These are phyloP conservation scores for Zygnema cylindricum DNA, from an alignment of 139 green algal genomes.

Conservation along the genomic window DNA sequence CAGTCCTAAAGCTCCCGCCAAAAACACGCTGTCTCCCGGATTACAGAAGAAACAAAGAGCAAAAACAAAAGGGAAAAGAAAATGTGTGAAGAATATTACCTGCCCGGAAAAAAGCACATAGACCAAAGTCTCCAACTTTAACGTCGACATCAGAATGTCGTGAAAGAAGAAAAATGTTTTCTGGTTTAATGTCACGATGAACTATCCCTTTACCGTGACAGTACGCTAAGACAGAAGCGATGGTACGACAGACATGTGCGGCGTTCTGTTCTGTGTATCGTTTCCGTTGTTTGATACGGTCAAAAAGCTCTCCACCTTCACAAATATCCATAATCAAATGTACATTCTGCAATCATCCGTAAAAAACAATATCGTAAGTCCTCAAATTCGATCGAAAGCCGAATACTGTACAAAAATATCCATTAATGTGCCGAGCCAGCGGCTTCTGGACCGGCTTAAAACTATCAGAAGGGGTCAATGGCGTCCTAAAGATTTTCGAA, in stretches of 20 bases:
- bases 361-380: no score
- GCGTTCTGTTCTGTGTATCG: constrained; percentile 48
- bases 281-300: constrained; percentile 42
- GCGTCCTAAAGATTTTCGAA: no score
- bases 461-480: no score
- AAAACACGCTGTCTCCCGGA: neutral
- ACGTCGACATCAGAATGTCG: constrained; percentile 79
- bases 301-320: constrained; percentile 54
- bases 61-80: neutral
- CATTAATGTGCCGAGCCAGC: no score
- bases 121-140: constrained; percentile 94
- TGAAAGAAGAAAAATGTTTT: constrained; percentile 89
- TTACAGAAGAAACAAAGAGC: neutral
- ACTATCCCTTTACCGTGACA: constrained; percentile 93
- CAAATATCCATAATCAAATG: constrained; percentile 44
- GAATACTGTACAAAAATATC: no score
- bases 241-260: constrained; percentile 21
- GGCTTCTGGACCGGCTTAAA: no score
- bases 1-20: neutral
- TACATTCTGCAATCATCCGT: neutral
- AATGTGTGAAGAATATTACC: neutral
- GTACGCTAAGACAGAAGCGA: constrained; percentile 83
- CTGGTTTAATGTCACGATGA: constrained; percentile 85
- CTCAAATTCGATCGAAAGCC: no score
- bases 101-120: constrained; percentile 35